Conservation (phyloP, 2,329 filamentous ascomycete genomes). For the Cladophialophora chaetospira region DNA sequence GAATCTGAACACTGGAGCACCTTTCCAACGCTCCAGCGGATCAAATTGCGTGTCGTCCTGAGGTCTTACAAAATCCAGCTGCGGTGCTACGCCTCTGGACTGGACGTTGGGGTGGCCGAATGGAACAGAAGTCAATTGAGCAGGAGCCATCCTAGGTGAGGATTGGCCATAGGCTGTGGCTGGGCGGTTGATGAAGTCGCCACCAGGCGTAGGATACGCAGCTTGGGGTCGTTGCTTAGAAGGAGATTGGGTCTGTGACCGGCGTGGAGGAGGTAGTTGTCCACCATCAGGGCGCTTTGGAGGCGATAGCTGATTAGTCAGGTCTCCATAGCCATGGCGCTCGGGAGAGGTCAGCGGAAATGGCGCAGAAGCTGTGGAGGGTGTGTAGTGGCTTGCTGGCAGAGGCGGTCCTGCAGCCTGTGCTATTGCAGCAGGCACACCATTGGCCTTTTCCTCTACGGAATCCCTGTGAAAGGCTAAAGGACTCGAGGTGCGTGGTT, state of each 20-base stretch:
- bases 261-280: constrained; percentile 42
- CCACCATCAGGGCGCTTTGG: constrained; percentile 36
- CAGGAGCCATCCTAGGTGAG: constrained; percentile 35
- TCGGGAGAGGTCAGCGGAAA: constrained; percentile 32
- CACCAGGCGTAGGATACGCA: constrained; percentile 44
- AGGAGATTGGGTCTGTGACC: constrained; percentile 63
- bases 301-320: constrained; percentile 40
- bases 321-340: constrained; percentile 17
- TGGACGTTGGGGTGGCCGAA: constrained; percentile 38
- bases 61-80: constrained; percentile 59
- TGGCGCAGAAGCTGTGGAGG: constrained; percentile 8
- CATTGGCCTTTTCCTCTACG: constrained; percentile 21
- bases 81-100: constrained; percentile 49
- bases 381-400: constrained; percentile 14
- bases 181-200: constrained; percentile 52
- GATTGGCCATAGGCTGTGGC: constrained; percentile 56
- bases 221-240: constrained; percentile 55
- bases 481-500: constrained; percentile 66
- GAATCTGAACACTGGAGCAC: constrained; percentile 82
- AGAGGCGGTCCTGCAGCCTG: constrained; percentile 3
- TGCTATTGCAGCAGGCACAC: constrained; percentile 15
- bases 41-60: constrained; percentile 64
- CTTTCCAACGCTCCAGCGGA: constrained; percentile 85
- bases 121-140: constrained; percentile 32
- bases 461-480: constrained; percentile 53